Evolutionary conservation across 345 rosid genomes (phyloP), one percentile per base, ranked within the genome.

Genomic region (Fremontodendron californicum): DNA sequence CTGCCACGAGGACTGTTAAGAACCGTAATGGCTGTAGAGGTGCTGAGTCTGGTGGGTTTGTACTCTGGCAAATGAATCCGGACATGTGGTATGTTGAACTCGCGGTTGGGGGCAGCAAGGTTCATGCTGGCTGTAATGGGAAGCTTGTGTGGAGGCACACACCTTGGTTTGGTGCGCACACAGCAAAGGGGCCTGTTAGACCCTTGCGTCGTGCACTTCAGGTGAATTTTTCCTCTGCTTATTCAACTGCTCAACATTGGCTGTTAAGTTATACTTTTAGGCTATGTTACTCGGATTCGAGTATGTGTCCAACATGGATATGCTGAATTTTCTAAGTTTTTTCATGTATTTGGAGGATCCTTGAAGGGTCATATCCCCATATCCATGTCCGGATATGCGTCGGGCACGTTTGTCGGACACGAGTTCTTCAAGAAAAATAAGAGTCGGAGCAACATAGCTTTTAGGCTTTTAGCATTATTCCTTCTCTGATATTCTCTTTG

Each of bases 21-120:
- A 91, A 89, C 54, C 82, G 93, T 18, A 90, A 85, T 71, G 83
- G 85, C 63, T 81, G 92, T 0, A 84, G 87, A 63, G 75, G 79
- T 75, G 88, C 88, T 4, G 97, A 93, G 78, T 81, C 91, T 0
- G 98, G 98, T 29, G 94, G 98, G 7, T 93, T 93, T 67, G 98
- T 93, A 70, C 97, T 93, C 18, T 93, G 98, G 98, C 97, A 93
- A 86, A 93, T 93, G 98, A 84, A 92, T 84, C 98, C 98, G 10
- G 98, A 91, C 66, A 91, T 91, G 94, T 93, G 98, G 98, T 93
- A 93, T 78, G 97, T 93, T 55, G 98, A 91, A 81, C 93, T 93
- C 77, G 89, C 98, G 1, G 98, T 90, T 8, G 98, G 93, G 43
- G 97, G 92, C 49, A 89, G 89, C 71, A 93, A 93, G 78, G 92